Conservation (phyloP, 2,329 filamentous ascomycete genomes). For the Aspergillus cejpii region DNA sequence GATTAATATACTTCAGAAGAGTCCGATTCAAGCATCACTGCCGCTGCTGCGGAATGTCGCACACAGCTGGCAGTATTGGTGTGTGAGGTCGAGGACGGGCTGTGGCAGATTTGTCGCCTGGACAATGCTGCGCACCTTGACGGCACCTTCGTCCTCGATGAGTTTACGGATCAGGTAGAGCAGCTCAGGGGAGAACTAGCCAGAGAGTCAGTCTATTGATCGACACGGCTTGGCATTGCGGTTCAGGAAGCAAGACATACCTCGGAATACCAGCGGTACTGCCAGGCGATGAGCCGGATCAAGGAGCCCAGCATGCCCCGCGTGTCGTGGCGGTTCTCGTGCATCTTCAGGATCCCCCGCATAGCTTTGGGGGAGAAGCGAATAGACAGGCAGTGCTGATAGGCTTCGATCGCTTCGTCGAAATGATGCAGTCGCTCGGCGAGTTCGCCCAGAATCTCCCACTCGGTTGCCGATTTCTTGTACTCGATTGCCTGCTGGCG, state of each 20-base stretch:
- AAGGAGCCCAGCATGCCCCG: constrained; percentile 75
- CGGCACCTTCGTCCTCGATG: constrained; percentile 94
- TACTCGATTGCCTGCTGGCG: constrained; percentile 89
- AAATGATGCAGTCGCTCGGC: constrained; percentile 88
- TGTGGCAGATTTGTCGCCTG: constrained; percentile 93
- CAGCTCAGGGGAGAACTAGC: constrained; percentile 79
- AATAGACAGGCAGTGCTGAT: constrained; percentile 75
- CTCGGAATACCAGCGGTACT: constrained; percentile 99
- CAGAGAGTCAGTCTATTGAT: constrained; percentile 12
- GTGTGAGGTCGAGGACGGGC: constrained; percentile 85
- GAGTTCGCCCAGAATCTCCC: constrained; percentile 92
- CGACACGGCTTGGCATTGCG: not conserved
- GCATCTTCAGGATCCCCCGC: constrained; percentile 71
- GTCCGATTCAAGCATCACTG: constrained; percentile 61
- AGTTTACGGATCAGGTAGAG: constrained; percentile 81
- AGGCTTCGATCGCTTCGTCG: constrained; percentile 88
- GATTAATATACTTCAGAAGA: not conserved
- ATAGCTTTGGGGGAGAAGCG: constrained; percentile 93
- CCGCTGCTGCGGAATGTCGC: constrained; percentile 92
- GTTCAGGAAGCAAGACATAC: constrained; percentile 37
- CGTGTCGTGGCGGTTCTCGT: constrained; percentile 71
- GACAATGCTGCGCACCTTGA: constrained; percentile 95
- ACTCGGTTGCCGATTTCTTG: constrained; percentile 93
- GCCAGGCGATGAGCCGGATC: constrained; percentile 91
- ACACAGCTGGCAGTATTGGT: constrained; percentile 91